Evolutionary conservation across 1,139 yeast species (phyloP).

Genomic region (Pichia sp.): DNA sequence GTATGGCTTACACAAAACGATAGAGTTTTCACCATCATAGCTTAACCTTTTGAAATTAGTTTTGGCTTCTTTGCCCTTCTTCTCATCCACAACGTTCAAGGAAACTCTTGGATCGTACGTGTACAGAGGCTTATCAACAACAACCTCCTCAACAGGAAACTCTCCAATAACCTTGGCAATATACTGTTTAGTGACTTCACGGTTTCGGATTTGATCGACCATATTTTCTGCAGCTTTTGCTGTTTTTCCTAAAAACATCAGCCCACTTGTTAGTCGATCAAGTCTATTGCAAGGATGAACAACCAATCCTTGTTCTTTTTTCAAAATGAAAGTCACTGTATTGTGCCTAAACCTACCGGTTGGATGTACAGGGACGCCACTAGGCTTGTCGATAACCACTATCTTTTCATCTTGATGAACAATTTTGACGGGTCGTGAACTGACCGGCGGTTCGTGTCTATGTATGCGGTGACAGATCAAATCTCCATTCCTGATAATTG

Average conservation of each 20-base stretch:
- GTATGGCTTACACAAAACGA: constrained; percentile 77
- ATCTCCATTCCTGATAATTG: constrained; percentile 78
- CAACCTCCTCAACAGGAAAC: constrained; percentile 57
- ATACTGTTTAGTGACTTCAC: constrained; percentile 78
- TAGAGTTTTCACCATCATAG: constrained; percentile 58
- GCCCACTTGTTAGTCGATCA: constrained; percentile 88
- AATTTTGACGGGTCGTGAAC: constrained; percentile 63
- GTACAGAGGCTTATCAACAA: constrained; percentile 63
- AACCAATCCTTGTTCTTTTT: constrained; percentile 56
- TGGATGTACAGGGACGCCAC: constrained; percentile 96
- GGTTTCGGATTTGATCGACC: constrained; percentile 68
- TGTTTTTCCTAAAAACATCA: constrained; percentile 87
- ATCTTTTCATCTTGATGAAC: constrained; percentile 77
- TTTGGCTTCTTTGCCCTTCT: constrained; percentile 63
- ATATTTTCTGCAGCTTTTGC: constrained; percentile 76
- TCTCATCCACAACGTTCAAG: constrained; percentile 62
- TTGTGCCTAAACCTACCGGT: constrained; percentile 89
- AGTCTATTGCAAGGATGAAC: constrained; percentile 90
- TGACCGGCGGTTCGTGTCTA: constrained; percentile 88
- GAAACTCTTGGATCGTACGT: constrained; percentile 79
- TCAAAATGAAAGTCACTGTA: constrained; percentile 77
- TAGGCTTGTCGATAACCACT: constrained; percentile 87
- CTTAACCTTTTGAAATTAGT: constrained; percentile 53
- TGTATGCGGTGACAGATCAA: constrained; percentile 77
- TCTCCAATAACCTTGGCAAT: constrained; percentile 84